These are phyloP conservation scores for Penicillium steckii DNA, from an alignment of 495 filamentous ascomycete species.

Conservation along the genomic window DNA sequence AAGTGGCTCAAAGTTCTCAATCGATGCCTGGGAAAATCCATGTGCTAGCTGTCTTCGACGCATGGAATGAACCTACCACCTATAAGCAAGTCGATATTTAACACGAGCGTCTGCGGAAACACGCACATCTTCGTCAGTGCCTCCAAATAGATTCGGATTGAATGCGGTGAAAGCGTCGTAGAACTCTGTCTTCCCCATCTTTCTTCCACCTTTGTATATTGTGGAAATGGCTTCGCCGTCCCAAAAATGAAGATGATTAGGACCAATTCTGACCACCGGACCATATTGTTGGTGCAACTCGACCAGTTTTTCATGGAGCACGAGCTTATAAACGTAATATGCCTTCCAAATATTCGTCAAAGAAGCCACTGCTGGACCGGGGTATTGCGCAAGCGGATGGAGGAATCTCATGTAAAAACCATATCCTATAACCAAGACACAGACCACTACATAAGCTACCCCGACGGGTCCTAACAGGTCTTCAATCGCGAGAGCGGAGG, in stretches of 20 bases:
- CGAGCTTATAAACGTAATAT: not conserved
- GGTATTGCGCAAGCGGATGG: not conserved
- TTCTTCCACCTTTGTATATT: not conserved
- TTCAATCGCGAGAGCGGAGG: too few species aligned
- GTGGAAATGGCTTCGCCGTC: not conserved
- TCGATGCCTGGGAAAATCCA: not conserved
- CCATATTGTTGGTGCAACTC: not conserved
- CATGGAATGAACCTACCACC: not conserved
- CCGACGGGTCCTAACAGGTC: too few species aligned
- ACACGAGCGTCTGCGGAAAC: not conserved
- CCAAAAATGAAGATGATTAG: not conserved
- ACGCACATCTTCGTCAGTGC: not conserved
- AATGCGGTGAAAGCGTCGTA: not conserved
- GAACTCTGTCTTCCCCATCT: not conserved
- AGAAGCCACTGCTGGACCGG: not conserved
- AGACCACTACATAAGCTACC: too few species aligned
- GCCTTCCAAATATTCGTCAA: not conserved
- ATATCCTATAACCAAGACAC: too few species aligned
- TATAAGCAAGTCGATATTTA: too few species aligned
- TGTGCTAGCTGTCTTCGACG: not conserved
- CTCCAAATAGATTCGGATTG: not conserved
- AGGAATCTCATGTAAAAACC: not conserved
- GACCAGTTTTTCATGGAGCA: not conserved
- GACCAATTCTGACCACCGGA: not conserved
- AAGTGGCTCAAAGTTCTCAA: not conserved